phyloP scores from a whole-genome alignment of 352 stramenopile genomes.

The Globisporangium radiosum region DNA sequence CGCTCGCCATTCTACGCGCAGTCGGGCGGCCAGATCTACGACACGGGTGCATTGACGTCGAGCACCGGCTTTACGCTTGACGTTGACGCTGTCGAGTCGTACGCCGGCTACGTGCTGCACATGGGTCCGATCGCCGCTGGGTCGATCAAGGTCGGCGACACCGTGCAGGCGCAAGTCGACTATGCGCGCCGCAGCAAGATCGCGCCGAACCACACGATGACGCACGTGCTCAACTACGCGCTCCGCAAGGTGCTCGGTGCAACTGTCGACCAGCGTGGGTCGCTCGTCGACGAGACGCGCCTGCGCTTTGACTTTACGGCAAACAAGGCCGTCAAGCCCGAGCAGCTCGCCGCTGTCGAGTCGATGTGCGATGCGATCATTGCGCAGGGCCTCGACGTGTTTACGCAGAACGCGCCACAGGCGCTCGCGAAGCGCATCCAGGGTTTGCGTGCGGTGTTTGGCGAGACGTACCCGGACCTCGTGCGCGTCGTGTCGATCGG shows the following conservation, averaged over 20 bases:
- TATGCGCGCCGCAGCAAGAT: slow-evolving; percentile 91
- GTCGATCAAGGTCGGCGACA: slow-evolving; percentile 80
- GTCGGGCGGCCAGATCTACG: slow-evolving; percentile 94
- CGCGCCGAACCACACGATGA: slow-evolving; percentile 99
- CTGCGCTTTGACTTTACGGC: slow-evolving; percentile 99
- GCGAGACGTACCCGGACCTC: slow-evolving; percentile 98
- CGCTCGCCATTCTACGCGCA: slow-evolving; percentile 98
- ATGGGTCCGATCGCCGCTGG: slow-evolving; percentile 75
- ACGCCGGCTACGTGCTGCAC: slow-evolving; percentile 96
- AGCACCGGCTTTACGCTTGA: slow-evolving; percentile 38
- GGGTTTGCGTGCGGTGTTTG: slow-evolving; percentile 97
- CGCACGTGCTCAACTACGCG: slow-evolving; percentile 98
- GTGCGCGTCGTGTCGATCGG: slow-evolving; percentile 97
- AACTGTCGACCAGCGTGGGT: slow-evolving; percentile 95
- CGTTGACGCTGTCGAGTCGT: slow-evolving; percentile 92
- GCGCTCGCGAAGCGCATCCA: slow-evolving; percentile 92
- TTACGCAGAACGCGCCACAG: slow-evolving; percentile 90
- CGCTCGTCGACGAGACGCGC: slow-evolving; percentile 95
- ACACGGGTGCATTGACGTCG: slow-evolving; percentile 80
- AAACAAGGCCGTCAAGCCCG: slow-evolving; percentile 91
- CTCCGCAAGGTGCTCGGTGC: slow-evolving; percentile 93
- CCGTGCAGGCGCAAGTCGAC: slow-evolving; percentile 90
- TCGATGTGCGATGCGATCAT: slow-evolving; percentile 87
- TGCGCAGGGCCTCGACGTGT: slow-evolving; percentile 87
- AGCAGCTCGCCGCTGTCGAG: slow-evolving; percentile 88